These are phyloP conservation scores for Amanita inopinata DNA, from an alignment of 768 basidiomycete genomes.

Conservation along the genomic window DNA sequence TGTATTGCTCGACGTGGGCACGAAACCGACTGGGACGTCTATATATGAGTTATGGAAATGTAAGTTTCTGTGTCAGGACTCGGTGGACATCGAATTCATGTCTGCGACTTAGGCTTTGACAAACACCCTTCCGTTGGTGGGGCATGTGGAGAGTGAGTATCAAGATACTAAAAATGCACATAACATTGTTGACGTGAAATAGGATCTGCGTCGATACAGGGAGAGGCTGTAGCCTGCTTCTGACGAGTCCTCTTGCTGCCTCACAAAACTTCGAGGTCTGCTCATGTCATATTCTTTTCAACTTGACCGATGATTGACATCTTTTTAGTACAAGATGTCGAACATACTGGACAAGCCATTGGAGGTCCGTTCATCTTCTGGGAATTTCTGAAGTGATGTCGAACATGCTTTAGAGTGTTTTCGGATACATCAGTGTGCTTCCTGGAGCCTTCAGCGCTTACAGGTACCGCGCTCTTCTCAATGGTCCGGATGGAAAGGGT, in stretches of 20 bases:
- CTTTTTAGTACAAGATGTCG: conserved; percentile 78
- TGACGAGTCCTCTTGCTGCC: conserved; percentile 73
- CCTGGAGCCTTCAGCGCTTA: conserved; percentile 93
- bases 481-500: conserved; percentile 81
- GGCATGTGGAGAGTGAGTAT: conserved; percentile 82
- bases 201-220: conserved; percentile 82
- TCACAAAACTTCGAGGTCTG: conserved; percentile 89
- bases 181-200: neutral
- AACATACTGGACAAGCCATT: conserved; percentile 94
- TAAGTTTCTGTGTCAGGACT: conserved; percentile 16
- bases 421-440: conserved; percentile 80
- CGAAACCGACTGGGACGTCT: conserved; percentile 88
- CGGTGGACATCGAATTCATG: neutral
- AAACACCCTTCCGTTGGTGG: conserved; percentile 81
- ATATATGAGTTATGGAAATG: conserved; percentile 98
- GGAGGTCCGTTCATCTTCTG: conserved; percentile 44
- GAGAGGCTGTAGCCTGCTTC: conserved; percentile 57
- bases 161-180: neutral
- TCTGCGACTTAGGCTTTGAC: conserved; percentile 53
- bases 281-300: neutral
- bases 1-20: conserved; percentile 89
- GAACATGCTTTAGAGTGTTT: conserved; percentile 46
- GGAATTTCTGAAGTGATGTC: neutral
- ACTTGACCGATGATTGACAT: conserved; percentile 2
- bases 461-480: conserved; percentile 78